Percentiles rank a stretch among this genome's conserved stretches.
Evolutionary conservation across 352 stramenopile genomes (phyloP).

Genomic region (Saprolegnia parasitica): DNA sequence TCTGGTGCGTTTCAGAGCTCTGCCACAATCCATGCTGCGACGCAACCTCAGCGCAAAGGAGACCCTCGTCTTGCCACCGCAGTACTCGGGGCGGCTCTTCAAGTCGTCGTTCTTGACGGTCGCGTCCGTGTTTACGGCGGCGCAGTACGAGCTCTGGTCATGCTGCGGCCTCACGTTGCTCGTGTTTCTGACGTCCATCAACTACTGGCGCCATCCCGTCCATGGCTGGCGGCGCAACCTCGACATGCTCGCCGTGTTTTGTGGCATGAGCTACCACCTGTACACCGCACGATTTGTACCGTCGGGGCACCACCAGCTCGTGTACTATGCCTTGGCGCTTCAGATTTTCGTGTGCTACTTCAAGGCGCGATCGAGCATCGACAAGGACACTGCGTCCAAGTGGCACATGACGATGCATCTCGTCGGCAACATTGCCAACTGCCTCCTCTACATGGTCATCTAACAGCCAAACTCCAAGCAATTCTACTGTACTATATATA

Average conservation of each 20-base stretch:
- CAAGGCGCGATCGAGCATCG: conserved; percentile 47
- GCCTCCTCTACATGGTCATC: conserved; percentile 57
- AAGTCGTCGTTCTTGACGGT: conserved; percentile 68
- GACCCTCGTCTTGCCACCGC: conserved; percentile 52
- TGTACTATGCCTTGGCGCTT: conserved; percentile 59
- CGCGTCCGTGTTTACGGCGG: conserved; percentile 52
- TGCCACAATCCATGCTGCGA: neutral
- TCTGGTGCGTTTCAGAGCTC: neutral
- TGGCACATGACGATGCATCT: conserved; percentile 79
- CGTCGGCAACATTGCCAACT: conserved; percentile 68
- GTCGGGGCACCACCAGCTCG: conserved; percentile 48
- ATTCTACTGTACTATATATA: neutral
- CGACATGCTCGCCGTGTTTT: conserved; percentile 63
- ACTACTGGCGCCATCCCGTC: conserved; percentile 77
- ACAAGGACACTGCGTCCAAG: conserved; percentile 63
- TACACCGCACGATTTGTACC: conserved; percentile 55
- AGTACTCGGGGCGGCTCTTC: conserved; percentile 64
- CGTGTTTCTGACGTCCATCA: conserved; percentile 77
- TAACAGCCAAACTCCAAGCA: conserved; percentile 1
- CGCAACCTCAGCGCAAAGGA: conserved; percentile 1
- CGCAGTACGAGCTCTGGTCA: conserved; percentile 52
- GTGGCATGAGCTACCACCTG: conserved; percentile 55
- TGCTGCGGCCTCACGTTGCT: conserved; percentile 58
- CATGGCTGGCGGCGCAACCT: conserved; percentile 63
- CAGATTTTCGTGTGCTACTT: conserved; percentile 73